Base-by-base conservation (phyloP, 495 filamentous ascomycete genomes). In the Aspergillus baeticus region DNA sequence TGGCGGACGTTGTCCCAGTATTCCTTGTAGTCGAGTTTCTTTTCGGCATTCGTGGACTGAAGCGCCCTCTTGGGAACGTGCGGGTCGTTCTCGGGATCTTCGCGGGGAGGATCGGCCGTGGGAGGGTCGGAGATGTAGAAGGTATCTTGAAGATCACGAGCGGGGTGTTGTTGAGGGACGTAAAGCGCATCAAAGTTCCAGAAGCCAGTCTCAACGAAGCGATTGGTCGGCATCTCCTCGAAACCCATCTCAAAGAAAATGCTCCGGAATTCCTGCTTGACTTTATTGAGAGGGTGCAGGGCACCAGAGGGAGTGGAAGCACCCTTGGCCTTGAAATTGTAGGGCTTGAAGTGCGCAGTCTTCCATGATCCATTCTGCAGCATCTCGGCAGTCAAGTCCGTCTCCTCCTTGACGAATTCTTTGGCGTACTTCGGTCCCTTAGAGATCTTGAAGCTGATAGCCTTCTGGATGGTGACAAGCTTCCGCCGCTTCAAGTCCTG, bases 101-200 rank as follows among this genome's bases (percentile, higher is more conserved):
- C 82, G 26, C 84, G 81, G 0, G 94, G 94, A 64, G 75, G 84
- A 61, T 90, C 90, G 36, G 93, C 91, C 35, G 62, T 75, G 21
- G 82, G 72, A 8, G 93, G 94, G 61, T 98, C 93, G 43, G 91
- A 91, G 65, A 97, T 92, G 77, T 96, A 98, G 81, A 98, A 96
- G 55, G 94, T 98, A 67, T 98, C 92, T 81, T 97, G 94, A 34
- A 96, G 77, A 65, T 97, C 94, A 63, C 94, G 90, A 57, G 94
- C 92, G 31, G 93, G 94, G 70, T 97, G 94, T 80, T 97, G 93
- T 74, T 98, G 94, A 22, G 92, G 92, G 20, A 98, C 91, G 76
- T 91, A 97, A 54, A 98, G 92, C 38, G 92, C 85, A 62, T 98
- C 94, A 71, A 98, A 98, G 73, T 97, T 97, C 88, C 93, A 98